Percentiles rank a stretch among this genome's conserved stretches.
These are phyloP conservation scores for Colletotrichum sidae DNA, from an alignment of 2,329 filamentous ascomycete species.

Conservation along the genomic window DNA sequence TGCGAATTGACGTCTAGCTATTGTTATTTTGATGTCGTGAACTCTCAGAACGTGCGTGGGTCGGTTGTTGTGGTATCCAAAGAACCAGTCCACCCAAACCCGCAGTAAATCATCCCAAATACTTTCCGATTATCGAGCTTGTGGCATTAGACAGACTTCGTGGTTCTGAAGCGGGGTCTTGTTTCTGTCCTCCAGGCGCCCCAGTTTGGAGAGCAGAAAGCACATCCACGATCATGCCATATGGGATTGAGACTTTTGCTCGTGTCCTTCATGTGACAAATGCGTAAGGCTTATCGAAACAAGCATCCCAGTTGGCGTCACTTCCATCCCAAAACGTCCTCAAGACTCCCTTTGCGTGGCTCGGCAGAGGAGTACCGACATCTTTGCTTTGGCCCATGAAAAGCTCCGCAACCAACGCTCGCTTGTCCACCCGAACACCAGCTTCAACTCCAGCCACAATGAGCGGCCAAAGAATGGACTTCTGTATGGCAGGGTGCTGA, in stretches of 20 bases:
- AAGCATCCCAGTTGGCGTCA: conserved; percentile 49
- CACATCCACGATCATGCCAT: no score
- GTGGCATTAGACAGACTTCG: no score
- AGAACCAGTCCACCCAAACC: no score
- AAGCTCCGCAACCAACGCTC: conserved; percentile 41
- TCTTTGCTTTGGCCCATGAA: conserved; percentile 43
- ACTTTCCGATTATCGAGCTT: no score
- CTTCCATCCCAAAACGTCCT: conserved; percentile 50
- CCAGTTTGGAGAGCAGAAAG: no score
- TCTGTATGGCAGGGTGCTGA: conserved; percentile 35
- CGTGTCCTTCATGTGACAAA: conserved; percentile 37
- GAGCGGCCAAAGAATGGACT: conserved; percentile 49
- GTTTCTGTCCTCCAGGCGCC: no score
- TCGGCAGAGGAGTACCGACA: conserved; percentile 45
- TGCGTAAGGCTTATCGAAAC: conserved; percentile 50
- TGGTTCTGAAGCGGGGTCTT: no score
- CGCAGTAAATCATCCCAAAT: no score
- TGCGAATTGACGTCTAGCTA: no score
- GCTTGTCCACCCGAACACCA: conserved; percentile 29
- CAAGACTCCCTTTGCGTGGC: conserved; percentile 46
- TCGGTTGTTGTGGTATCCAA: no score
- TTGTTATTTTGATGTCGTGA: no score
- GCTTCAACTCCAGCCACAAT: conserved; percentile 50
- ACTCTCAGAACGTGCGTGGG: no score
- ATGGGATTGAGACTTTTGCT: not conserved